A percentile compares a stretch with the other conserved stretches of the same genome.
phyloP scores from a whole-genome alignment of 2,329 filamentous ascomycete species.

The Parasarocladium wereldwijsianum region DNA sequence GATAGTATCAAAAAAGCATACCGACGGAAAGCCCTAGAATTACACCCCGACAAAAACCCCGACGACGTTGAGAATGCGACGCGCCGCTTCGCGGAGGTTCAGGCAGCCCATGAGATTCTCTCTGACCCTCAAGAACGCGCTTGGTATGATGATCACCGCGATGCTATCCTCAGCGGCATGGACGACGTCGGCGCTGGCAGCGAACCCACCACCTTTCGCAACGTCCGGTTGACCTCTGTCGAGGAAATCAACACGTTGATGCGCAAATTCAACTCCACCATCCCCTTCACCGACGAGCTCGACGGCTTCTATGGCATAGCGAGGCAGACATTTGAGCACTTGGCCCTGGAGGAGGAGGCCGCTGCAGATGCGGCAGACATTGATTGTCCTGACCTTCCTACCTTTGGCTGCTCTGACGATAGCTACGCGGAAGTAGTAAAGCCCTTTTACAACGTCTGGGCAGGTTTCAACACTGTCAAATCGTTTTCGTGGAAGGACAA shows the following conservation, averaged over 20 bases:
- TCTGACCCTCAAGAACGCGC: conserved; percentile 90
- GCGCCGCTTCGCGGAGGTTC: conserved; percentile 75
- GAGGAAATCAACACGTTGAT: conserved; percentile 69
- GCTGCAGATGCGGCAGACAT: conserved; percentile 56
- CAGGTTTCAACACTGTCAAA: conserved; percentile 69
- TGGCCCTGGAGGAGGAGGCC: conserved; percentile 66
- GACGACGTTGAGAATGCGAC: conserved; percentile 76
- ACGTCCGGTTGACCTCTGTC: conserved; percentile 62
- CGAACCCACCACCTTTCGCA: conserved; percentile 47
- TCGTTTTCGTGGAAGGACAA: conserved; percentile 81
- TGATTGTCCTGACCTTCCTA: conserved; percentile 54
- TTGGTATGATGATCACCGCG: conserved; percentile 94
- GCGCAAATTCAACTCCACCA: conserved; percentile 60
- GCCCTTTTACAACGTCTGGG: conserved; percentile 71
- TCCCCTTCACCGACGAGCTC: conserved; percentile 68
- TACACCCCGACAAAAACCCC: conserved; percentile 90
- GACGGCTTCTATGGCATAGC: conserved; percentile 76
- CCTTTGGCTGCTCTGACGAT: conserved; percentile 68
- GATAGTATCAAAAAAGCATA: conserved; percentile 84
- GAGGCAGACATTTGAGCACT: conserved; percentile 60
- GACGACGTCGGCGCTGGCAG: conserved; percentile 28
- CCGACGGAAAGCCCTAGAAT: conserved; percentile 73
- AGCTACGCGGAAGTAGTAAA: conserved; percentile 63
- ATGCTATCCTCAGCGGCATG: conserved; percentile 61
- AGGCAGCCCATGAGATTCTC: conserved; percentile 88